phyloP scores from a whole-genome alignment of 306 rosid species.

The Dalbergia oliveri region DNA sequence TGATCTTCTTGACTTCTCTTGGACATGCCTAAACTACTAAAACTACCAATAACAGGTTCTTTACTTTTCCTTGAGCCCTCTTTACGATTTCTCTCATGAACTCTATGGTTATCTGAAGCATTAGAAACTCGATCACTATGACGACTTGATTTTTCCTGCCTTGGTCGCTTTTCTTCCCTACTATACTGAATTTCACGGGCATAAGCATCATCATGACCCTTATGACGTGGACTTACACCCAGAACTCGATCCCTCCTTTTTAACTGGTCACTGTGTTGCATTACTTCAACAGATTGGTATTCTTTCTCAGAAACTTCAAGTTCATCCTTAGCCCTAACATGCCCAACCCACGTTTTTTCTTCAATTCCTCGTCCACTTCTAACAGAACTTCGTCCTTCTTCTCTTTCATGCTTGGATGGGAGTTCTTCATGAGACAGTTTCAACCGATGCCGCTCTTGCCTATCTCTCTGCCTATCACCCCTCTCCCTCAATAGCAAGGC shows the following conservation, averaged over 20 bases:
- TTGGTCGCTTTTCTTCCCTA: constrained; percentile 78
- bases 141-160: constrained; percentile 81
- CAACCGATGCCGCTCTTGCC: constrained; percentile 86
- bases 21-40: constrained; percentile 59
- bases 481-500: constrained; percentile 78
- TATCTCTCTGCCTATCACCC: constrained; percentile 84
- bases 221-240: constrained; percentile 71
- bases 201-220: constrained; percentile 77
- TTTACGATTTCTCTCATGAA: constrained; percentile 73
- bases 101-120: constrained; percentile 73
- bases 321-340: constrained; percentile 74
- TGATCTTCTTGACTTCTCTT: constrained; percentile 81
- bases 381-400: constrained; percentile 74
- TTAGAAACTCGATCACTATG: constrained; percentile 75
- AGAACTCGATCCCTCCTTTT: constrained; percentile 83
- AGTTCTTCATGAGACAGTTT: constrained; percentile 87
- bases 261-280: constrained; percentile 72
- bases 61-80: constrained; percentile 81
- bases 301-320: constrained; percentile 80
- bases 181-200: constrained; percentile 69
- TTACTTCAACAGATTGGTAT: constrained; percentile 69
- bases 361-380: constrained; percentile 82
- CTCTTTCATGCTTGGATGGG: constrained; percentile 80
- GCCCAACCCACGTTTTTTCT: constrained; percentile 86
- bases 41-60: constrained; percentile 70